Evolutionary conservation across 768 basidiomycete species (phyloP), one percentile per base, ranked within the genome.

Genomic region (Epithele typhae): DNA sequence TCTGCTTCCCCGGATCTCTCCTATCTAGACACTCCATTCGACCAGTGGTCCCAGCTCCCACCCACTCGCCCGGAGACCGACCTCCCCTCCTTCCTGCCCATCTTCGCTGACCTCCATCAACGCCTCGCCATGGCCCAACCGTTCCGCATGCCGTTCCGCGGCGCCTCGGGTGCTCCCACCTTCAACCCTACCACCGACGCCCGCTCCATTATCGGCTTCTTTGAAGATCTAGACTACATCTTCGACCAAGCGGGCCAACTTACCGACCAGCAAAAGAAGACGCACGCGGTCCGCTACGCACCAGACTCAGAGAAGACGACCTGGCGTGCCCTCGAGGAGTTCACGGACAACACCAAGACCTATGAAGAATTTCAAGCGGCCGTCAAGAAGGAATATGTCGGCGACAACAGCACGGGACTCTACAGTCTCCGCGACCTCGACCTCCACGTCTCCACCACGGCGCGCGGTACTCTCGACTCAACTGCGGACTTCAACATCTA

Each of bases 341-440:
- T 21, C 34, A 23, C 6, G 15, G 40, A 35, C 21, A 19, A 11
- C 17, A 22, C 14, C 3, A 17, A 34, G 25, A 44, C 53, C 22
- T 65, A 53, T 35, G 48, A 54, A 9, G 45, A 52, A 1, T 61
- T 64, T 45, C 62, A 56, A 40, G 37, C 53, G 1, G 55, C 48
- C 0, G 54, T 65, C 2, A 37, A 56, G 22, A 55, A 57, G 6
- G 48, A 59, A 23, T 67, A 64, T 36, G 54, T 59, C 12, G 58
- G 52, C 12, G 38, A 37, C 8, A 38, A 51, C 14, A 53, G 54
- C 23, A 40, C 33, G 4, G 37, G 43, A 8, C 50, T 55, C 14
- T 66, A 50, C 42, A 43, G 51, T 15, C 19, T 61, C 0, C 32
- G 48, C 5, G 59, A 66, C 40, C 44, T 66, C 3, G 53, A 62